phyloP scores from a whole-genome alignment of 106 monocot genomes.

The Narthecium ossifragum region DNA sequence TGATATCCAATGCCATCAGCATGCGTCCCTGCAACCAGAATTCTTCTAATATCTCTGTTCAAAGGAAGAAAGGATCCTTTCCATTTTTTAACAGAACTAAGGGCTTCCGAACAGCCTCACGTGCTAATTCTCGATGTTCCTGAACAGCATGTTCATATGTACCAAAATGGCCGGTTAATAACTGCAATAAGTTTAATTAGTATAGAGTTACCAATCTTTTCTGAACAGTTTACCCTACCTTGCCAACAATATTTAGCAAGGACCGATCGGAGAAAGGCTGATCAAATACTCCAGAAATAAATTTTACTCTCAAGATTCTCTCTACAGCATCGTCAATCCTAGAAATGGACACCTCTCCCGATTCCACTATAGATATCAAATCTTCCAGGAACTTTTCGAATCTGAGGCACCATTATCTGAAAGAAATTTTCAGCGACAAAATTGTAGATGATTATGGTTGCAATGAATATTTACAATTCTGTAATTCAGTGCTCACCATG shows the following conservation, averaged over 20 bases:
- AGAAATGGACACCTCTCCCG: constrained; percentile 67
- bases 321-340: constrained; percentile 90
- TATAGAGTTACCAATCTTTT: no score
- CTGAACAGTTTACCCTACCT: constrained; percentile 81
- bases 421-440: constrained; percentile 13
- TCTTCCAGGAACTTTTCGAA: constrained; percentile 69
- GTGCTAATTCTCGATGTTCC: constrained; percentile 70
- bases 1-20: constrained; percentile 85
- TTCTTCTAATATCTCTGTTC: constrained; percentile 58
- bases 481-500: constrained; percentile 43
- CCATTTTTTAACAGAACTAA: constrained; percentile 81
- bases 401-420: constrained; percentile 84
- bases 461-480: neutral
- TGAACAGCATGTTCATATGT: no score
- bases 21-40: constrained; percentile 79
- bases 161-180: no score
- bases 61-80: constrained; percentile 71
- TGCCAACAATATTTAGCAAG: constrained; percentile 47
- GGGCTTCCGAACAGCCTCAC: constrained; percentile 77
- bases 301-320: constrained; percentile 83
- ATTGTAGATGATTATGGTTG: neutral
- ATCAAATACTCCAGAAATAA: constrained; percentile 77
- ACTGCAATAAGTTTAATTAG: no score
- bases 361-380: constrained; percentile 64
- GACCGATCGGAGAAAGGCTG: constrained; percentile 80